Evolutionary conservation across 768 basidiomycete species (phyloP).

Genomic region (Phylloporus rhodoxanthus): DNA sequence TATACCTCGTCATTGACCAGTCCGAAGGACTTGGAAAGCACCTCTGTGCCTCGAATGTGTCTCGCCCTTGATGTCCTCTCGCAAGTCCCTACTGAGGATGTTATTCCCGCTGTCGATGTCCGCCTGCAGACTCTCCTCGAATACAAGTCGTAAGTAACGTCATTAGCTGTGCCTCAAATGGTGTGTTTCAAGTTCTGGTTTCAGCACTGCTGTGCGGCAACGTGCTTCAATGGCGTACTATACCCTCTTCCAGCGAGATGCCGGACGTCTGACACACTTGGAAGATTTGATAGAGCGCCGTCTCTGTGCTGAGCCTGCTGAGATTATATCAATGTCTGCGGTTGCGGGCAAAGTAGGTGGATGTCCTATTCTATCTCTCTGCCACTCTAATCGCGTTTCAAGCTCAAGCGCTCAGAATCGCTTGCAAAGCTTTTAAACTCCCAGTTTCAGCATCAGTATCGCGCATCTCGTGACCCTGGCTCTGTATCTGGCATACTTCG

Average conservation of each 20-base stretch:
- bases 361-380: not conserved
- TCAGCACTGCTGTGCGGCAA: slow-evolving; percentile 54
- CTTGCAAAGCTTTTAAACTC: slow-evolving; percentile 21
- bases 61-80: slow-evolving; percentile 70
- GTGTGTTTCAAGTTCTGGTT: slow-evolving; percentile 7
- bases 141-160: slow-evolving; percentile 68
- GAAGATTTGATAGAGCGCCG: slow-evolving; percentile 19
- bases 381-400: slow-evolving; percentile 6
- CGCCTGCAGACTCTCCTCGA: slow-evolving; percentile 61
- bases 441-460: slow-evolving; percentile 13
- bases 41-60: slow-evolving; percentile 50
- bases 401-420: slow-evolving; percentile 22
- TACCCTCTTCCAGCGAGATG: slow-evolving; percentile 42
- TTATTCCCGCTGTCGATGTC: slow-evolving; percentile 69
- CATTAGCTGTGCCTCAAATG: slow-evolving; percentile 8
- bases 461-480: slow-evolving; percentile 3
- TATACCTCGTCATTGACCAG: slow-evolving; percentile 2
- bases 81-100: slow-evolving; percentile 53
- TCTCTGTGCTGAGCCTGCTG: slow-evolving; percentile 9
- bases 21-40: slow-evolving; percentile 64
- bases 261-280: slow-evolving; percentile 42
- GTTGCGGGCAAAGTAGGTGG: slow-evolving; percentile 21
- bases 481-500: slow-evolving; percentile 16
- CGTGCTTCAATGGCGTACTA: slow-evolving; percentile 57
- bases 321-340: slow-evolving; percentile 7